phyloP scores from a whole-genome alignment of 139 green algal genomes.

The Spirogloea muscicola region DNA sequence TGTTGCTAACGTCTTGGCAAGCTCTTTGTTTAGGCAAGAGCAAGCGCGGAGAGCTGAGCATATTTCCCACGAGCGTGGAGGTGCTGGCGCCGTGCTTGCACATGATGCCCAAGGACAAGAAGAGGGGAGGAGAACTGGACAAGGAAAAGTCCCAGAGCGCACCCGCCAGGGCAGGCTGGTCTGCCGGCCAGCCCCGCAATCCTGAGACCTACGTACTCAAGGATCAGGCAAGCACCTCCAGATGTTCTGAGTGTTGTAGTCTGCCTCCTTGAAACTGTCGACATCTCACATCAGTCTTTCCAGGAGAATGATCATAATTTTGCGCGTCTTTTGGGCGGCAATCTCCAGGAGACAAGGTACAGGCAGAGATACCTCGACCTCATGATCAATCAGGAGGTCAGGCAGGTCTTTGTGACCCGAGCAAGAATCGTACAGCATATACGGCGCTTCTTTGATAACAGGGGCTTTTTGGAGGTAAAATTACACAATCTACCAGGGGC shows the following conservation, averaged over 20 bases:
- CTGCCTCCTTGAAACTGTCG: not conserved
- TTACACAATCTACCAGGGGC: too few species aligned
- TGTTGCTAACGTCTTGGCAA: not conserved
- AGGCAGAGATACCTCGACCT: constrained; percentile 96
- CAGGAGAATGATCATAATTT: not conserved
- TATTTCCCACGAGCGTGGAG: constrained; percentile 77
- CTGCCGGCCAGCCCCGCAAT: constrained; percentile 1
- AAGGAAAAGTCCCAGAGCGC: not conserved
- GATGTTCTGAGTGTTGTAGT: not conserved
- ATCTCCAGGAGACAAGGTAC: constrained; percentile 87
- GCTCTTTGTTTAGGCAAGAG: constrained; percentile 74
- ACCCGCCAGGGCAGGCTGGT: too few species aligned
- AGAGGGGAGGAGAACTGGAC: not conserved
- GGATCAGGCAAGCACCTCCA: constrained; percentile 11
- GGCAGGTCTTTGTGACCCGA: constrained; percentile 79
- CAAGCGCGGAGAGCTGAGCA: constrained; percentile 93
- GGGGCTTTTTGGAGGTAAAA: constrained; percentile 85
- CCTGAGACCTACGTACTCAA: constrained; percentile 26
- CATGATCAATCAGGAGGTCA: constrained; percentile 79
- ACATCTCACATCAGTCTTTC: not conserved
- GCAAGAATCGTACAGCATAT: constrained; percentile 81
- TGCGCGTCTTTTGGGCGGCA: not conserved
- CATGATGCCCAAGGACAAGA: constrained; percentile 78
- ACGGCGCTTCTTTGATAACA: constrained; percentile 81
- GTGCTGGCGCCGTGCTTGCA: constrained; percentile 93